Evolutionary conservation across 495 filamentous ascomycete genomes (phyloP), one percentile per base, ranked within the genome.

Genomic region (Tuber microsphaerosporum): DNA sequence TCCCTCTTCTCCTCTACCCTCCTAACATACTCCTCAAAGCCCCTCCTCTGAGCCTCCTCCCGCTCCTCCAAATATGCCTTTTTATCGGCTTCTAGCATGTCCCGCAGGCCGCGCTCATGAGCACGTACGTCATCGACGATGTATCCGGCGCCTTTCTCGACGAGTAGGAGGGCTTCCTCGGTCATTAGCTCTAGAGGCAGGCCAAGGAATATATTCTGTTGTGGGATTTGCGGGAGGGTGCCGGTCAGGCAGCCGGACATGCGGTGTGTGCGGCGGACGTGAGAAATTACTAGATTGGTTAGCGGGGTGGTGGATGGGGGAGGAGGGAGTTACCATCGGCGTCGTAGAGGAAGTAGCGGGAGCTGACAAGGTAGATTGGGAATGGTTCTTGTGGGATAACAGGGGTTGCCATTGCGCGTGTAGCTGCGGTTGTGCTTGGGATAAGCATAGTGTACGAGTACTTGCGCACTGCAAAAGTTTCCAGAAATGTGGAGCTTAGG

Each of bases 121-220:
- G 78, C 75, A n/a, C 72, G n/a, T 26, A 80, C 71, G 46, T 82
- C 81, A 48, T 82, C 75, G 37, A 82, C 71, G 17, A 82, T 61
- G 73, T 82, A 82, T 22, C 75, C 81, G 69, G 81, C 80, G 70
- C 77, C 89, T 80, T 90, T 91, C 79, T 97, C 92, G 75, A 97
- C 90, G 45, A 99, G 88, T 74, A 97, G 82, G 74, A 89, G 88
- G 4, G 90, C 94, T 85, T 99, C 95, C 83, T 98, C 95, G 0
- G 92, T 90, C 88, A 94, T 93, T 61, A 99, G 85, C 85, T 97
- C 91, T 51, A 97, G 81, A 2, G 95, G 95, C 48, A 98, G 84
- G 31, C 95, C 93, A 75, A 94, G 87, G 83, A 98, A 97, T 71
- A 97, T 87, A 86, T 97, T 99, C 84, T 99, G 95, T 79, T 94